phyloP scores from a whole-genome alignment of 495 filamentous ascomycete genomes.

The Sporormia fimetaria region DNA sequence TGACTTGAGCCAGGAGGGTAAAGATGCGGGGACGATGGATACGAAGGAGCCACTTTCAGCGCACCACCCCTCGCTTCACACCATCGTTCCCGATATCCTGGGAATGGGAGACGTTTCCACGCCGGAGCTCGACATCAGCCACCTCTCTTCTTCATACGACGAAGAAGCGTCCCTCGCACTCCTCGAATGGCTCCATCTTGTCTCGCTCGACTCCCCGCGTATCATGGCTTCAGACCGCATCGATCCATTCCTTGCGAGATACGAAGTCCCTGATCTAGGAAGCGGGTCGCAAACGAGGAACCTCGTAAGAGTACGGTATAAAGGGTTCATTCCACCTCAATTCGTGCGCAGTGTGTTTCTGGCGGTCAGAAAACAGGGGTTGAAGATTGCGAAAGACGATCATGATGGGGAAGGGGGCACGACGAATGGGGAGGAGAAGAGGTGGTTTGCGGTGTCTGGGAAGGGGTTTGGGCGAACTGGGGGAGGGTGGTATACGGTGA shows the following conservation, averaged over 20 bases:
- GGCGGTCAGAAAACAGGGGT: slow-evolving; percentile 15
- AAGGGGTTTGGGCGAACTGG: slow-evolving; percentile 22
- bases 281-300: slow-evolving; percentile 1
- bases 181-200: slow-evolving; percentile 77
- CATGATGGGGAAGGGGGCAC: slow-evolving; percentile 16
- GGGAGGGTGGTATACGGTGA: slow-evolving; percentile 15
- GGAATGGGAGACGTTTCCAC: background rate
- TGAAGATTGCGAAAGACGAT: slow-evolving; percentile 7
- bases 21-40: slow-evolving; percentile 4
- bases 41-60: slow-evolving; percentile 13
- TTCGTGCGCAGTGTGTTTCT: slow-evolving; percentile 27
- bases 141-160: slow-evolving; percentile 10
- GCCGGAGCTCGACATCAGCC: slow-evolving; percentile 3
- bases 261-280: slow-evolving; percentile 46
- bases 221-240: slow-evolving; percentile 54
- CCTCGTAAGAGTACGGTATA: slow-evolving; percentile 29
- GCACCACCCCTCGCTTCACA: slow-evolving; percentile 11
- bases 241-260: slow-evolving; percentile 74
- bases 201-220: slow-evolving; percentile 61
- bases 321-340: slow-evolving; percentile 27
- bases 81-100: slow-evolving; percentile 2
- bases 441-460: slow-evolving; percentile 30
- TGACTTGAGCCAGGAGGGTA: slow-evolving; percentile 38
- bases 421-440: slow-evolving; percentile 8
- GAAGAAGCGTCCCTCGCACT: slow-evolving; percentile 29